phyloP scores from a whole-genome alignment of 495 filamentous ascomycete genomes.

The Trichoderma asperelloides region DNA sequence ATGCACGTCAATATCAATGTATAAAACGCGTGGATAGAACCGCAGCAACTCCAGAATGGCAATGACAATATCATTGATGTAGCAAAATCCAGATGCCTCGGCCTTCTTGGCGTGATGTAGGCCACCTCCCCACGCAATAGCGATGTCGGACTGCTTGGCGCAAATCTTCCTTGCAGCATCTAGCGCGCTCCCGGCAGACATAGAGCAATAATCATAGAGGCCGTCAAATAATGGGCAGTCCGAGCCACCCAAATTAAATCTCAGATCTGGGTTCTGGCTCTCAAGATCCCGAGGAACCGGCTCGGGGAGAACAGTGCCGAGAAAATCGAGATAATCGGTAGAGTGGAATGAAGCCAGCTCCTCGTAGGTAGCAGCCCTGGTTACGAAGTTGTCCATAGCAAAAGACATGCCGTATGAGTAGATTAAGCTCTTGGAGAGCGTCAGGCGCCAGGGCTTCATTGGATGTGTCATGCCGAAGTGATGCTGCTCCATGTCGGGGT shows the following conservation, averaged over 20 bases:
- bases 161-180: conserved; percentile 87
- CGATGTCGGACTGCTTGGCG: conserved; percentile 81
- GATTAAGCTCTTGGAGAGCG: conserved; percentile 87
- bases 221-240: conserved; percentile 97
- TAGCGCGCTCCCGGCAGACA: conserved; percentile 83
- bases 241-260: conserved; percentile 77
- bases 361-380: conserved; percentile 73
- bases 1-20: conserved; percentile 98
- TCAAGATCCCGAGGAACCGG: conserved; percentile 42
- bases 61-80: conserved; percentile 97
- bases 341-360: conserved; percentile 84
- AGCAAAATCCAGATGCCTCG: conserved; percentile 96
- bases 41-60: conserved; percentile 93
- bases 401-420: conserved; percentile 90
- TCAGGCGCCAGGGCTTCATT: conserved; percentile 98
- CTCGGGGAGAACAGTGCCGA: conserved; percentile 46
- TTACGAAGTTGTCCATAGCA: conserved; percentile 86
- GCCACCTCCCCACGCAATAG: conserved; percentile 95
- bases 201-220: conserved; percentile 85
- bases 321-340: conserved; percentile 81
- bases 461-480: conserved; percentile 94
- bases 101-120: conserved; percentile 96
- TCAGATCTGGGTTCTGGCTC: conserved; percentile 40
- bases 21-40: conserved; percentile 86
- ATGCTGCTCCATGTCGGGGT: conserved; percentile 88